Evolutionary conservation across 2,329 filamentous ascomycete genomes (phyloP), one percentile per base, ranked within the genome.

Genomic region (Colletotrichum australisinense): DNA sequence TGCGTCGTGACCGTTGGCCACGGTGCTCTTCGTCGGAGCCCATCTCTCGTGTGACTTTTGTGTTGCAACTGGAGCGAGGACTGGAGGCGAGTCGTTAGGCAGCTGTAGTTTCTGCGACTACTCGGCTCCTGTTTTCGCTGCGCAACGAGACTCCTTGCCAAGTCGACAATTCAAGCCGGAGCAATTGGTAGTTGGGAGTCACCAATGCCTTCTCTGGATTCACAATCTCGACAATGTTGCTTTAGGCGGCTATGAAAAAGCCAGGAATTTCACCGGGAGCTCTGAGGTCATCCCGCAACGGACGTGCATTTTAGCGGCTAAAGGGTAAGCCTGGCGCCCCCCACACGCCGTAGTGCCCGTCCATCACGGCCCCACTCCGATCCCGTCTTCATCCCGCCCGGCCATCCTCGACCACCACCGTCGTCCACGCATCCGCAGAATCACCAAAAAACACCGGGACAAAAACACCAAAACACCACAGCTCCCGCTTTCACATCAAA

Each of bases 21-120:
- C 52, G 72, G 28, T 32, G 49, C n/a, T 69, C 74, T 28, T 73
- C 65, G 32, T 75, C 69, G 52, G 69, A 69, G 42, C 46, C 73
- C 74, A 75, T 75, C 11, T 19, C 14, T 46, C 22, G 19, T 49
- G 42, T 19, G 26, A 35, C 12, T 3, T 66, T 56, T 11, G 8
- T 42, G 9, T 38, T n/a, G 26, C 32, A 7, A 11, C 35, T 12
- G 2, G 14, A 22, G 26, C 22, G 19, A n/a, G 42, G 35, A 16
- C 42, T 11, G 26, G 11, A 16, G 16, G 5, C 9, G 28, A 19
- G 8, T 22, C 16, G 19, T 49, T 49, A 49, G 42, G 42, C 42
- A 49, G 42, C 8, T 49, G 42, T 19, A 19, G 6, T 19, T 49
- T 49, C 19, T 6, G 19, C 7, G 19, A 9, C 9, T 9, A 49